Evolutionary conservation across 768 basidiomycete species (phyloP).

Genomic region (Podaxis carcinomalis): DNA sequence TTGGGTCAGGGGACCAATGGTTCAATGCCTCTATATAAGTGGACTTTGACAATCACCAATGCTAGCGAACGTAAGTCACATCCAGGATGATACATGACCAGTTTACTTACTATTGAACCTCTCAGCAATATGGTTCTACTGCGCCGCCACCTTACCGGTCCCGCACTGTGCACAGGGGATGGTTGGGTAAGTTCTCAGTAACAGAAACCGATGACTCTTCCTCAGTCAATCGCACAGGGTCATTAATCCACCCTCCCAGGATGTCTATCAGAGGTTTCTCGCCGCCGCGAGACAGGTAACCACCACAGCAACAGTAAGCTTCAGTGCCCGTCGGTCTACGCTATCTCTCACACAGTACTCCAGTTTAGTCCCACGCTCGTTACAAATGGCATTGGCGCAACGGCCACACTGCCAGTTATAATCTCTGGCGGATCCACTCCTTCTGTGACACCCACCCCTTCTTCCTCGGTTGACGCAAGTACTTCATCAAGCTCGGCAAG

Average conservation of each 20-base stretch:
- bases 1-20: constrained; percentile 19
- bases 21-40: constrained; percentile 19
- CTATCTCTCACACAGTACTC: not conserved
- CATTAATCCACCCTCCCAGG: constrained; percentile 31
- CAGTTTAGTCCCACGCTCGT: constrained; percentile 22
- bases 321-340: not conserved
- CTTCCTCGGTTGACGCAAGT: not conserved
- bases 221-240: constrained; percentile 17
- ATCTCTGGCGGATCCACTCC: constrained; percentile 10
- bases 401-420: constrained; percentile 21
- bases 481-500: constrained; percentile 2
- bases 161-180: constrained; percentile 35
- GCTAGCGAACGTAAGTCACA: constrained; percentile 21
- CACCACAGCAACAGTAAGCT: constrained; percentile 21
- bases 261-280: constrained; percentile 18
- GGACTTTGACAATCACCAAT: constrained; percentile 33
- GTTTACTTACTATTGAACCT: not conserved
- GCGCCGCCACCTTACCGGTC: constrained; percentile 27
- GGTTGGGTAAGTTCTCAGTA: constrained; percentile 29
- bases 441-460: constrained; percentile 3
- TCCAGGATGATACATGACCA: not conserved
- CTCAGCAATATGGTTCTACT: constrained; percentile 35
- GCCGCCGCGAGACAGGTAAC: constrained; percentile 26
- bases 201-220: not conserved
- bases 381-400: constrained; percentile 29